Evolutionary conservation across 2,329 filamentous ascomycete species (phyloP), one percentile per base, ranked within the genome.

Genomic region (Myotisia sp.): DNA sequence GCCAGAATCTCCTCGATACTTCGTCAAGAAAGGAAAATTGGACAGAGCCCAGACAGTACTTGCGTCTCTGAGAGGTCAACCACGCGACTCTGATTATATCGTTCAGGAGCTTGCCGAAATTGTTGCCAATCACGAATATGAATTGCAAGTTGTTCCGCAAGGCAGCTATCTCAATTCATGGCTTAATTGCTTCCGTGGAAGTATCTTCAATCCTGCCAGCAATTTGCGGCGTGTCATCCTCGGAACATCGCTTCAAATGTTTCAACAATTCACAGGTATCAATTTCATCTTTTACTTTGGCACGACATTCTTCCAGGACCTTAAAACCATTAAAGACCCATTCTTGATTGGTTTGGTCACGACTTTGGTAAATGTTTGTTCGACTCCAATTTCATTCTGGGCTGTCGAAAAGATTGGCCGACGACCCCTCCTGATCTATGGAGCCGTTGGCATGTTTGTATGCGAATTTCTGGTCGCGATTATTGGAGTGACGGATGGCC

Each of bases 231-330:
- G 75, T 45, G 78, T 76, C 17, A 73, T 82, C 39, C 66, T 83
- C 28, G 78, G 78, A 48, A 79, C 73, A 28, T 76, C 75, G 17
- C 65, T 82, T 21, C 78, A 83, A 65, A 82, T 82, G 77, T 81
- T 82, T 76, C 78, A 82, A 59, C 77, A 81, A 59, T 45, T 71
- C 73, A 86, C 81, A 17, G 82, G 84, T 66, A 79, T 92, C 62
- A 92, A 92, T 70, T 92, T 87, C 62, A 82, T 90, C 67, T 90
- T 86, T 67, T 44, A 83, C 64, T 83, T 77, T 64, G 83, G 80
- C 22, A 85, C 81, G 21, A 74, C 79, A 39, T 92, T 92, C 74
- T 80, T 92, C 63, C 61, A 79, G 60, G 74, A 76, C 16, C 76
- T 79, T 19, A 78, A 78, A 45, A 79, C 79, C 48, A 83, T 92